Evolutionary conservation across 2,329 filamentous ascomycete genomes (phyloP).

Genomic region (Pseudopyrenochaeta lycopersici): DNA sequence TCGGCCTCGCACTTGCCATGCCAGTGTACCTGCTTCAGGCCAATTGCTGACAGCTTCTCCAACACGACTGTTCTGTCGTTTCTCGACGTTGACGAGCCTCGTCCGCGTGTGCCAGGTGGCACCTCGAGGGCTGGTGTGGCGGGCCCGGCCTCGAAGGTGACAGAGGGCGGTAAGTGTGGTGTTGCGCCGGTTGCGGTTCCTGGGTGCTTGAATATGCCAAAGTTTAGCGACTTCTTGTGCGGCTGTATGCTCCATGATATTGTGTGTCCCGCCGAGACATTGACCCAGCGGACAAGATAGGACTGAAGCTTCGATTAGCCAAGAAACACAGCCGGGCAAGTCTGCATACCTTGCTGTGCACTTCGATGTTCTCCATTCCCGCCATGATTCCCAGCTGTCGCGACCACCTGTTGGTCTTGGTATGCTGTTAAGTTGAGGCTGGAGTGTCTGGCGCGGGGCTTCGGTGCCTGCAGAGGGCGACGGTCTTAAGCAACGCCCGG

Average conservation of each 20-base stretch:
- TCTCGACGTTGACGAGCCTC: slow-evolving; percentile 62
- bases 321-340: slow-evolving; percentile 1
- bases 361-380: slow-evolving; percentile 94
- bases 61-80: slow-evolving; percentile 76
- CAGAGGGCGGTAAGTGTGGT: slow-evolving; percentile 47
- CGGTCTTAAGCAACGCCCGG: not conserved
- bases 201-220: slow-evolving; percentile 97
- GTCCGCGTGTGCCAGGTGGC: slow-evolving; percentile 65
- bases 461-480: slow-evolving; percentile 5
- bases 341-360: slow-evolving; percentile 87
- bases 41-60: slow-evolving; percentile 70
- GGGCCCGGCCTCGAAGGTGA: slow-evolving; percentile 40
- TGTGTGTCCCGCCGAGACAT: slow-evolving; percentile 87
- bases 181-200: slow-evolving; percentile 68
- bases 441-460: slow-evolving; percentile 10
- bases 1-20: slow-evolving; percentile 95
- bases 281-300: slow-evolving; percentile 97
- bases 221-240: slow-evolving; percentile 98
- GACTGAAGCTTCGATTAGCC: slow-evolving; percentile 66
- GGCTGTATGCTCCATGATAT: slow-evolving; percentile 98
- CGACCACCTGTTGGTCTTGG: not conserved
- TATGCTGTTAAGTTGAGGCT: not conserved
- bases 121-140: slow-evolving; percentile 55
- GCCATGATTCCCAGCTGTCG: slow-evolving; percentile 68
- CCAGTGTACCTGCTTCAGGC: slow-evolving; percentile 75